Evolutionary conservation across 495 filamentous ascomycete genomes (phyloP).

Genomic region (Pyrenula aspistea): DNA sequence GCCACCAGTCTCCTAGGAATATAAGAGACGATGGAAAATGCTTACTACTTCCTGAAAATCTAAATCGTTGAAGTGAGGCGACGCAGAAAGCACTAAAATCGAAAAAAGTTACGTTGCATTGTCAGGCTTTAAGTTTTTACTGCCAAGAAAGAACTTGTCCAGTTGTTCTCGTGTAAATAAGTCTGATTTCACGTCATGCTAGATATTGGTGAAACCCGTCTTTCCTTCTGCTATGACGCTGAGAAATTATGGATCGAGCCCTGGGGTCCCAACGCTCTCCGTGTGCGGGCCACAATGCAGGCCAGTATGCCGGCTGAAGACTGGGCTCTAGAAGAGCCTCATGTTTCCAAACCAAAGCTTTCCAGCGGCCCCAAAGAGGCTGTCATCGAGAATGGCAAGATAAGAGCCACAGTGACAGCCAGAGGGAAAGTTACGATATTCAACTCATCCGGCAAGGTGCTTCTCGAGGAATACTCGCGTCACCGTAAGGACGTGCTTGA

Average conservation of each 20-base stretch:
- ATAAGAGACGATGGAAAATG: no score
- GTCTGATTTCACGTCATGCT: no score
- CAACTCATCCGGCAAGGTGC: slow-evolving; percentile 26
- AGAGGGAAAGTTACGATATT: slow-evolving; percentile 39
- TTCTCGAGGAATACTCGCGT: slow-evolving; percentile 46
- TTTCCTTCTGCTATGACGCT: slow-evolving; percentile 37
- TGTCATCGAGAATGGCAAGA: slow-evolving; percentile 36
- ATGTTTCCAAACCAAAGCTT: slow-evolving; percentile 9
- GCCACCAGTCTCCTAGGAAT: no score
- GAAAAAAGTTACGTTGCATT: no score
- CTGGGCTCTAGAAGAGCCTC: slow-evolving; percentile 30
- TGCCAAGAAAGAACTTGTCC: no score
- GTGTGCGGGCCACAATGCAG: slow-evolving; percentile 39
- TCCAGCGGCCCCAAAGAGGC: slow-evolving; percentile 16
- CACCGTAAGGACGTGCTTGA: slow-evolving; percentile 35
- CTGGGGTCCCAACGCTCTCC: slow-evolving; percentile 41
- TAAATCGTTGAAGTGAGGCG: no score
- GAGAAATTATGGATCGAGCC: slow-evolving; percentile 42
- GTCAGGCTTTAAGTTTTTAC: no score
- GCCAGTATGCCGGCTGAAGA: slow-evolving; percentile 33
- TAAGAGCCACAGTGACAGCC: slow-evolving; percentile 31
- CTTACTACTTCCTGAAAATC: no score
- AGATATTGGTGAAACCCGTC: slow-evolving; percentile 23
- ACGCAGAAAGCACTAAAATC: no score
- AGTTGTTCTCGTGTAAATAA: no score